Conservation (phyloP, 192 early-diverging fungal genomes). For the Rhizoclosmatium globosum region DNA sequence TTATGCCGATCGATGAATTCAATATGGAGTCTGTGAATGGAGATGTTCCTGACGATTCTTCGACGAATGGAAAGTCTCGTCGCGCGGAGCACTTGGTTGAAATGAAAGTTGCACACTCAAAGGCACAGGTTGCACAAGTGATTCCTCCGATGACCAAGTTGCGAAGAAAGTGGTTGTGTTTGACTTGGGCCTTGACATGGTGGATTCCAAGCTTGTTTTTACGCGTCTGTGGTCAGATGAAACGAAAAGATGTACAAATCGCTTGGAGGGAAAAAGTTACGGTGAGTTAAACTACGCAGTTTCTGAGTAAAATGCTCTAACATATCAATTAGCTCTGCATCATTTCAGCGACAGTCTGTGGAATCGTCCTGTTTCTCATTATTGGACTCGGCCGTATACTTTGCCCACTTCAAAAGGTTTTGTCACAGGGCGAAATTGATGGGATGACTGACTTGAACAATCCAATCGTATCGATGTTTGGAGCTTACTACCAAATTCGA, state of each 20-base stretch:
- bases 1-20: constrained; percentile 8
- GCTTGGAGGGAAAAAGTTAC: constrained; percentile 96
- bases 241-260: constrained; percentile 83
- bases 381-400: constrained; percentile 78
- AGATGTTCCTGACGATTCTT: constrained; percentile 30
- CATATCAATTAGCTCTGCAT: constrained; percentile 58
- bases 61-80: constrained; percentile 21
- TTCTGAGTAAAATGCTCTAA: background rate
- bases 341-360: constrained; percentile 76
- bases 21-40: constrained; percentile 24
- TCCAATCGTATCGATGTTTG: constrained; percentile 49
- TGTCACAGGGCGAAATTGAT: constrained; percentile 50
- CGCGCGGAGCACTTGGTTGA: constrained; percentile 12
- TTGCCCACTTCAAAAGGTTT: constrained; percentile 77
- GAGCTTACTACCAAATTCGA: constrained; percentile 47
- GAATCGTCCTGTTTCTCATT: constrained; percentile 81
- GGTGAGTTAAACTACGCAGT: too few relatives aligned
- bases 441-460: constrained; percentile 28
- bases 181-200: constrained; percentile 83
- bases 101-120: constrained; percentile 12
- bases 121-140: background rate
- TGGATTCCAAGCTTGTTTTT: constrained; percentile 72
- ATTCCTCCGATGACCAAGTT: constrained; percentile 53
- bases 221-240: constrained; percentile 70
- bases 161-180: constrained; percentile 67